Evolutionary conservation across 208 protist species (phyloP), one percentile per base, ranked within the genome.

Genomic region (Wallacemonas sp.): DNA sequence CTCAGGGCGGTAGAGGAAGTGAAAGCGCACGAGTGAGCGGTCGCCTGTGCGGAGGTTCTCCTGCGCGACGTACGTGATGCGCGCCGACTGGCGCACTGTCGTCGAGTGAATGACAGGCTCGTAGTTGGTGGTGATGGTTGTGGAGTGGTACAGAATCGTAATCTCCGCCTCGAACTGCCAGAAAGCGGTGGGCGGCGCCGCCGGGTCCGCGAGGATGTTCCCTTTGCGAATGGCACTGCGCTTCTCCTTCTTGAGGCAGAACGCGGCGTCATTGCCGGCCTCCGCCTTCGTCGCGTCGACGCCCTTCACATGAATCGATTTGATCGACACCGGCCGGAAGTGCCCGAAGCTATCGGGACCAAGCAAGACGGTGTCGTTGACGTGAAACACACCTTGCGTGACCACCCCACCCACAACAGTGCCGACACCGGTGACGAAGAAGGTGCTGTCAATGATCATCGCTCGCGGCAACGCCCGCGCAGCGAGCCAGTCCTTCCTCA

Each of bases 161-260:
- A 99, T 72, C 50, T 99, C 97, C 3, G 97, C 97, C 71, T 97
- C 91, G 61, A 99, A 99, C 75, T 98, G 92, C 84, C 93, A 96
- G 58, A 73, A 91, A 19, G 97, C 79, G 68, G 73, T 73, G 4
- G 92, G 87, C 27, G 84, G 61, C 33, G 44, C 58, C 1, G 60
- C n/a, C 21, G 75, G 69, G 50, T 91, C 80, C 17, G 74, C 62
- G 0, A 98, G 66, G 21, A 98, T 87, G 83, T 98, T 98, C 37
- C 97, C 97, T 62, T 98, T 98, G n/a, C 96, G 88, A 52, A 98
- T 93, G 0, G 73, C 78, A 22, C 65, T 86, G n/a, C 93, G 91
- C 71, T 96, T 95, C 53, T 98, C 90, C 69, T 98, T 98, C 63
- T 98, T 98, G 19, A 99, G 81, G 33, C 97, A 98, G 63, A 99